Percentiles rank a stretch among this genome's conserved stretches.
Evolutionary conservation across 305 asterid genomes (phyloP).

Genomic region (Stenogyne calaminthoides): DNA sequence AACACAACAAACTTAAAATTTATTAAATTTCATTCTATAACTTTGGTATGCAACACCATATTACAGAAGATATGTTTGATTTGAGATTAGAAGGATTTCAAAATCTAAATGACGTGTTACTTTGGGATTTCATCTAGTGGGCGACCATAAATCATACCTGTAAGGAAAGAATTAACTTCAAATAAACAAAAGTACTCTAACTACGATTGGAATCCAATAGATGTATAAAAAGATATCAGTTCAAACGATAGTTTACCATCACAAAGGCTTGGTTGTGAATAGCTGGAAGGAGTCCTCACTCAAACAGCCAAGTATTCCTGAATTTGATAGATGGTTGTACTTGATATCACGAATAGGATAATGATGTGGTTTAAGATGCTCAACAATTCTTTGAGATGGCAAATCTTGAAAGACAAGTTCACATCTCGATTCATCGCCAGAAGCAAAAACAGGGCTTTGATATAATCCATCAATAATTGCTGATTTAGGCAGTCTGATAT

Average conservation of each 20-base stretch:
- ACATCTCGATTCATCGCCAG: conserved; percentile 59
- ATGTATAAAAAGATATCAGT: neutral
- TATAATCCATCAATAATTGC: conserved; percentile 56
- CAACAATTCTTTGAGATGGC: conserved; percentile 54
- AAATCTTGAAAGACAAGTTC: conserved; percentile 67
- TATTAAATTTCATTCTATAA: too few relatives aligned
- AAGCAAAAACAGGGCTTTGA: conserved; percentile 56
- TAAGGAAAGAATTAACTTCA: neutral
- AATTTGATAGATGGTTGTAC: conserved; percentile 37
- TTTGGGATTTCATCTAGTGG: neutral
- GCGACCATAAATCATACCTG: neutral
- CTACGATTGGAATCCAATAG: neutral
- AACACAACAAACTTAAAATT: too few relatives aligned
- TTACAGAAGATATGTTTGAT: too few relatives aligned
- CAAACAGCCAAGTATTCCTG: conserved; percentile 71
- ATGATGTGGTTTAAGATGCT: conserved; percentile 46
- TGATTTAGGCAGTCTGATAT: conserved; percentile 70
- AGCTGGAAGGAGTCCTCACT: conserved; percentile 59
- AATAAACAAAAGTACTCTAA: neutral
- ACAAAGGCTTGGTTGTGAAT: conserved; percentile 40
- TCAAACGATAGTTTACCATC: conserved; percentile 31
- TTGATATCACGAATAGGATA: conserved; percentile 66
- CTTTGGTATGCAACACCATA: too few relatives aligned
- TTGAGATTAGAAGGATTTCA: too few relatives aligned
- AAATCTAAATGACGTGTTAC: too few relatives aligned